A percentile compares a stretch with the other conserved stretches of the same genome.
Evolutionary conservation across 2,329 filamentous ascomycete species (phyloP).

Genomic region (Fusarium verticillioides): DNA sequence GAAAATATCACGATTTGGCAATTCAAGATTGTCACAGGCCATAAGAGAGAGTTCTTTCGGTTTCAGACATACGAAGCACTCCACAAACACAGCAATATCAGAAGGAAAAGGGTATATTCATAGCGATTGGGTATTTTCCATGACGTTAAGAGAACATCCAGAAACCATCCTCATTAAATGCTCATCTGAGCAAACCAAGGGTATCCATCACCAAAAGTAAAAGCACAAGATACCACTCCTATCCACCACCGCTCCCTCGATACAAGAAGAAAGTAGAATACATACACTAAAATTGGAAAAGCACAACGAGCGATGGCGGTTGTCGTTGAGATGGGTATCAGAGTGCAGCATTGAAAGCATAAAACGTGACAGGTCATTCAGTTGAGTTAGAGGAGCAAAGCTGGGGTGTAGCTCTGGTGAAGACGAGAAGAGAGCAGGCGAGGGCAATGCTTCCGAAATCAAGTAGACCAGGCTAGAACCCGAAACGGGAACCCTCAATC

Average conservation of each 20-base stretch:
- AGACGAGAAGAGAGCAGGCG: conserved; percentile 31
- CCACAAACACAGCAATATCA: background rate
- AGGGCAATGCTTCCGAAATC: conserved; percentile 44
- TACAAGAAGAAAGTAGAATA: conserved; percentile 24
- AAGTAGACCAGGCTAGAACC: conserved; percentile 52
- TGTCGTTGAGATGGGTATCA: conserved; percentile 33
- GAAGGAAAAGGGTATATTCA: conserved; percentile 14
- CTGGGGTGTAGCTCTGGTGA: conserved; percentile 24
- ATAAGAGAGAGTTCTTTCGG: background rate
- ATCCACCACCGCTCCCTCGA: background rate
- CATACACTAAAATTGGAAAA: conserved; percentile 25
- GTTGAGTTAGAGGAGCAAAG: background rate
- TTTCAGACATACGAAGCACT: background rate
- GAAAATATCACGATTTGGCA: background rate
- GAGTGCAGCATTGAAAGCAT: conserved; percentile 10
- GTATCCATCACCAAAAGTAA: conserved; percentile 24
- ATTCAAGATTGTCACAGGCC: background rate
- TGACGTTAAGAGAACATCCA: conserved; percentile 6
- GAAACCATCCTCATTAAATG: conserved; percentile 27
- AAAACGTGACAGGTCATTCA: conserved; percentile 6
- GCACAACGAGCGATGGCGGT: background rate
- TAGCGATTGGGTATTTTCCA: conserved; percentile 40
- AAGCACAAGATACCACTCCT: background rate
- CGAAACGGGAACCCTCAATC: conserved; percentile 42
- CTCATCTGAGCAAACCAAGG: conserved; percentile 21